These are phyloP conservation scores for Centella asiatica DNA, from an alignment of 129 eudicot genomes.

Conservation along the genomic window DNA sequence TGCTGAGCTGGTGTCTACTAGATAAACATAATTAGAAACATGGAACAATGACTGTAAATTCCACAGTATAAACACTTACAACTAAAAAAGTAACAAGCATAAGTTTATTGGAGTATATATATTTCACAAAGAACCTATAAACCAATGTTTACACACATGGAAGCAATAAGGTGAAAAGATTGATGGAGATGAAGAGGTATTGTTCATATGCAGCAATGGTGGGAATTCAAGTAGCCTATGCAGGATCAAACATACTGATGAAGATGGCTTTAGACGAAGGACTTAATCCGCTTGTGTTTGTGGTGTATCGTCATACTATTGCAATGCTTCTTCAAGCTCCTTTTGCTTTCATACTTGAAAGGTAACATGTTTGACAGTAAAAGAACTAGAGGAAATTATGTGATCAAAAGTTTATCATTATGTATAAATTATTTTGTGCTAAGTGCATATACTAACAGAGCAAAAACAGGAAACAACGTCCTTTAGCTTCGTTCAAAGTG, in stretches of 20 bases:
- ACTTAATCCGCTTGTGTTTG: constrained; percentile 19
- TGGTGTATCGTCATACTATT: constrained; percentile 20
- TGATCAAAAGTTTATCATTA: not conserved
- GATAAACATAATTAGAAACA: no score
- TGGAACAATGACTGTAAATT: no score
- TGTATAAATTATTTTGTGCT: not conserved
- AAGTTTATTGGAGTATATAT: no score
- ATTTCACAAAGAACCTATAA: no score
- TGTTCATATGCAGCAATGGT: constrained; percentile 27
- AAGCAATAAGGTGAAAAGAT: no score
- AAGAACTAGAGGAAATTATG: not conserved
- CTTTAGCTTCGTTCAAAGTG: not conserved
- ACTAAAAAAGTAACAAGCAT: no score
- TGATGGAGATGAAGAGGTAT: no score
- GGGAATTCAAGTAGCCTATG: constrained; percentile 10
- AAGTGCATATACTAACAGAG: no score
- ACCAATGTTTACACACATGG: no score
- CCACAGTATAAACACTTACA: no score
- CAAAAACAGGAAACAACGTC: constrained; percentile 11
- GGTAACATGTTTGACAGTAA: not conserved
- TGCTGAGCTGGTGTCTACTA: no score
- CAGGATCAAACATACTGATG: constrained; percentile 19
- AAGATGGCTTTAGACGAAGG: constrained; percentile 12
- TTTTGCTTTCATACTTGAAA: constrained; percentile 18
- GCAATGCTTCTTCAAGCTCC: constrained; percentile 13